These are phyloP conservation scores for Dictyostelium intermedium DNA, from an alignment of 78 protist species.

Conservation along the genomic window DNA sequence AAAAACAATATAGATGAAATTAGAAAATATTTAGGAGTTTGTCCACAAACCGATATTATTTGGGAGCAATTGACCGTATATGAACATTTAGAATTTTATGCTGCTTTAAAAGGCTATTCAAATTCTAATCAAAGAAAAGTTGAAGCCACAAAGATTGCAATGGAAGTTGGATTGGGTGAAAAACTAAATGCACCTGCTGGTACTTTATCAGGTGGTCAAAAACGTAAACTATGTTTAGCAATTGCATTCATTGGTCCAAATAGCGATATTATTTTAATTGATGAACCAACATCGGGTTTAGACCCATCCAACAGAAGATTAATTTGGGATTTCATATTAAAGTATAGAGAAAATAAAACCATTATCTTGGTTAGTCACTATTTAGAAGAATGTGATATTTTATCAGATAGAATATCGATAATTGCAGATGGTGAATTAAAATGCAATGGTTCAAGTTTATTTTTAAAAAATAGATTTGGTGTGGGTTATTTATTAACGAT, in stretches of 20 bases:
- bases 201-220: constrained; percentile 85
- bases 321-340: constrained; percentile 89
- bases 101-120: constrained; percentile 68
- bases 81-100: constrained; percentile 81
- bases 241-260: constrained; percentile 30
- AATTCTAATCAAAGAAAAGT: background rate
- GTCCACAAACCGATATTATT: constrained; percentile 87
- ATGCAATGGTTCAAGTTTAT: constrained; percentile 84
- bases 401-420: constrained; percentile 93
- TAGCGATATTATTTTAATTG: constrained; percentile 49
- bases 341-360: constrained; percentile 46
- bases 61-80: constrained; percentile 80
- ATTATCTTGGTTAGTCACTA: constrained; percentile 89
- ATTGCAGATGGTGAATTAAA: constrained; percentile 86
- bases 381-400: constrained; percentile 97
- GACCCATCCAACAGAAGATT: constrained; percentile 55
- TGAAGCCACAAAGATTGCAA: constrained; percentile 44
- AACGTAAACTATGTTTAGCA: constrained; percentile 77
- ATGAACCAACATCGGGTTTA: constrained; percentile 79
- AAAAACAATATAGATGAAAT: constrained; percentile 9
- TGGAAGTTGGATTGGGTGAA: constrained; percentile 69
- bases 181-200: constrained; percentile 18
- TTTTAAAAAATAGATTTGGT: constrained; percentile 89
- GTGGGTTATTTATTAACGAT: constrained; percentile 85
- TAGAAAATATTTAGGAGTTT: constrained; percentile 77